phyloP scores from a whole-genome alignment of 2,329 filamentous ascomycete genomes.

The Talaromyces funiculosus region DNA sequence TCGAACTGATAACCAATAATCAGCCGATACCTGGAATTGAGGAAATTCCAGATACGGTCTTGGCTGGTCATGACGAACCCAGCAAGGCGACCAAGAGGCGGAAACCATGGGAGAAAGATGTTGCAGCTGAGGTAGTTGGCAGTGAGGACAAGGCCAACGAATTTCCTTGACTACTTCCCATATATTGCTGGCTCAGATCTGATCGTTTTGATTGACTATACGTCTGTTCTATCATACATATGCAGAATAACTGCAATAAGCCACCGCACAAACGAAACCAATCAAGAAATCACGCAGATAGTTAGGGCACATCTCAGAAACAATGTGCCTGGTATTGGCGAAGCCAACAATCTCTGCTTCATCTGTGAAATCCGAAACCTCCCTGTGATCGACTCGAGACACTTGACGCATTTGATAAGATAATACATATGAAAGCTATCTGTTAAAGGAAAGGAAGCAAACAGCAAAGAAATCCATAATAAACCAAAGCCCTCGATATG shows the following conservation, averaged over 20 bases:
- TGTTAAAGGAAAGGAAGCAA: constrained; percentile 6
- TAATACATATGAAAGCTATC: constrained; percentile 9
- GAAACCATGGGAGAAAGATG: constrained; percentile 76
- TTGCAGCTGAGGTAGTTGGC: neutral
- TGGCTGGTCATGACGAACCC: constrained; percentile 61
- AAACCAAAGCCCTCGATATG: constrained; percentile 26
- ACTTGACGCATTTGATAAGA: neutral
- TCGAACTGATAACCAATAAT: constrained; percentile 75
- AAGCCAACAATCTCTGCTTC: neutral
- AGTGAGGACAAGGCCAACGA: neutral
- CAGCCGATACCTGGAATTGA: constrained; percentile 81
- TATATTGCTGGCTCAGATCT: neutral
- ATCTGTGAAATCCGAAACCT: neutral
- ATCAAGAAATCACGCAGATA: neutral
- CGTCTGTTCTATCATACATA: constrained; percentile 10
- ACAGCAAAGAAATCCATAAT: constrained; percentile 16
- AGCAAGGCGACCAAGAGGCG: constrained; percentile 49
- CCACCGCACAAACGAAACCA: neutral
- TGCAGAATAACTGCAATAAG: constrained; percentile 9
- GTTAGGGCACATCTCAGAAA: neutral
- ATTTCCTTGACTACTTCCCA: neutral
- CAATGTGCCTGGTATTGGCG: neutral
- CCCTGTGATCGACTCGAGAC: neutral
- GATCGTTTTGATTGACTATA: neutral
- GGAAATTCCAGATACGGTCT: constrained; percentile 74